Evolutionary conservation across 2,329 filamentous ascomycete species (phyloP), one percentile per base, ranked within the genome.

Genomic region (Xylaria sp.): DNA sequence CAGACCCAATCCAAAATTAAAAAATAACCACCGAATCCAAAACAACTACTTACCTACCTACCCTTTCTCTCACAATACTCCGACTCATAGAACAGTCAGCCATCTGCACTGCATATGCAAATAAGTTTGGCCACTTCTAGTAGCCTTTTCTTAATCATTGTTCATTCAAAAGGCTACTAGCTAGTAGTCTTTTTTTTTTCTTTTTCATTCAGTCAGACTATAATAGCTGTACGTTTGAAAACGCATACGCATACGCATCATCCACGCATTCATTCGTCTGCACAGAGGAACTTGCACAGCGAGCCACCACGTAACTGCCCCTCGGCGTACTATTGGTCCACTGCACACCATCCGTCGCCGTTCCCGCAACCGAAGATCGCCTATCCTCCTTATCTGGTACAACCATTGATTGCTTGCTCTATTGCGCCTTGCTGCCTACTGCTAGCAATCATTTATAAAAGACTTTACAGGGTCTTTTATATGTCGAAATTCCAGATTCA

Each of bases 391-490:
- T 44, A 58, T 71, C 58, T 65, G 59, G 59, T 58, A 64, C 69
- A 68, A 67, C 66, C 59, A 59, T 60, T 63, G 40, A 49, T 40
- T 9, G 33, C 36, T 64, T 60, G 46, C 54, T 59, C 57, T 57
- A 53, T 69, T 53, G 51, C 70, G 71, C 60, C 69, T 73, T 74
- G 71, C 69, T 74, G 68, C 70, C 66, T 71, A 48, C 44, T 54
- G 49, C 51, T 49, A 62, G 60, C 46, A 65, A 49, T 53, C 49
- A 11, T 49, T n/a, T 38, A 65, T 67, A 64, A 67, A 64, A 69
- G 62, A 65, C 73, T 81, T 79, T 79, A 81, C 79, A 71, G 71
- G 72, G 73, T 77, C 69, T 75, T 72, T 78, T 77, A 77, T 78
- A 77, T 76, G 76, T 79, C 77, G 76, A 75, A 74, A 76, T 76